Conservation (phyloP, 495 filamentous ascomycete species). For the Pyrenopolyporus hunteri region DNA sequence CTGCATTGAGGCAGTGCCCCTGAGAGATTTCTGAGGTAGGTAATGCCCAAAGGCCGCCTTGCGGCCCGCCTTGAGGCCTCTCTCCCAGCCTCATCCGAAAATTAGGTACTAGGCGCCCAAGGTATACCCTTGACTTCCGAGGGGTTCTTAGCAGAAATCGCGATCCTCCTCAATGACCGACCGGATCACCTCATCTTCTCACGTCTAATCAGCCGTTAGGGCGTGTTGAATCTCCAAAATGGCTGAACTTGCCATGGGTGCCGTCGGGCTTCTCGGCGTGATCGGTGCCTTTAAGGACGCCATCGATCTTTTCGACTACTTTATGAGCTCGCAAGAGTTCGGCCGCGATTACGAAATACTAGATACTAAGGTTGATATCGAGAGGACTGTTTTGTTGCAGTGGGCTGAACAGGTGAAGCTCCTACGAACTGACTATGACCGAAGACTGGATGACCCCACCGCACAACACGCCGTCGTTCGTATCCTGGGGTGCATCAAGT, state of each 20-base stretch:
- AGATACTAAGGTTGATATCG: conserved; percentile 38
- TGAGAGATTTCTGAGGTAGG: neutral
- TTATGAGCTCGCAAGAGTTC: conserved; percentile 24
- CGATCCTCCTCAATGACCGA: neutral
- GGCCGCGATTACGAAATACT: conserved; percentile 41
- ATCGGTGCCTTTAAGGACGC: conserved; percentile 37
- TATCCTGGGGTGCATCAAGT: conserved; percentile 1
- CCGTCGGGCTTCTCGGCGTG: conserved; percentile 13
- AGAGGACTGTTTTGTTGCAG: conserved; percentile 37
- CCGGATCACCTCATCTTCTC: neutral
- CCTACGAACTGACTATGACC: conserved; percentile 13
- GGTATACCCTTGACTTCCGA: no score
- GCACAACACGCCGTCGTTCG: neutral
- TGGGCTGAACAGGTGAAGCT: conserved; percentile 29
- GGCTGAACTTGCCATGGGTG: conserved; percentile 15
- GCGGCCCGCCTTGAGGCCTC: neutral
- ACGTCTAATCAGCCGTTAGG: no score
- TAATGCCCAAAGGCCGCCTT: neutral
- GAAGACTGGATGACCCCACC: neutral
- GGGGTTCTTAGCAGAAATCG: no score
- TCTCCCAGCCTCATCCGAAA: neutral
- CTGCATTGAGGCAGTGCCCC: neutral
- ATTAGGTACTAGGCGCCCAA: no score
- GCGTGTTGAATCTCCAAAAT: conserved; percentile 24
- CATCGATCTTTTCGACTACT: conserved; percentile 29